These are phyloP conservation scores for Cladosporium sp. DNA, from an alignment of 2,329 filamentous ascomycete genomes.

Conservation along the genomic window DNA sequence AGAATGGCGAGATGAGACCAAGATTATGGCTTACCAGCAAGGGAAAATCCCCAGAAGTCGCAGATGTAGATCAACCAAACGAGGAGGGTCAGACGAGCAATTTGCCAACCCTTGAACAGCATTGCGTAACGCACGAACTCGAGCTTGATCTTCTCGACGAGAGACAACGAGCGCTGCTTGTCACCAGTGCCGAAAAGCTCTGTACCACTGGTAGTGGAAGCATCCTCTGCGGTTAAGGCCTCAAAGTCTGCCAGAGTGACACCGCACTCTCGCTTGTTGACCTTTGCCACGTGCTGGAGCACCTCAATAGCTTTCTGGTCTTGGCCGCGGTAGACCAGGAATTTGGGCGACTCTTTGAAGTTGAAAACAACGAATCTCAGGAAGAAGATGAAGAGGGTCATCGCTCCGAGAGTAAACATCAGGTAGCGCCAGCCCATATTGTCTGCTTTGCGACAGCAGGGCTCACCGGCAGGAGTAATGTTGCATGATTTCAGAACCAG, in stretches of 20 bases:
- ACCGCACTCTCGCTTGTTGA: slow-evolving; percentile 36
- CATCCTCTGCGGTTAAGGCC: slow-evolving; percentile 30
- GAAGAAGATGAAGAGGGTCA: slow-evolving; percentile 45
- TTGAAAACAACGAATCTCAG: slow-evolving; percentile 52
- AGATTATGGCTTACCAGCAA: slow-evolving; percentile 34
- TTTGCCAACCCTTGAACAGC: slow-evolving; percentile 40
- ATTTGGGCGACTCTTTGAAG: slow-evolving; percentile 59
- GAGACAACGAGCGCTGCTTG: slow-evolving; percentile 26
- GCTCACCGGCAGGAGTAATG: slow-evolving; percentile 22
- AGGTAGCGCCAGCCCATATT: slow-evolving; percentile 47
- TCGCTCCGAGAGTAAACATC: slow-evolving; percentile 37
- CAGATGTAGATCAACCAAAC: slow-evolving; percentile 51
- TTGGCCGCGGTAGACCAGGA: slow-evolving; percentile 49
- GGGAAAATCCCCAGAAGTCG: slow-evolving; percentile 49
- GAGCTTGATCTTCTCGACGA: slow-evolving; percentile 32
- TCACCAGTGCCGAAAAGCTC: slow-evolving; percentile 31
- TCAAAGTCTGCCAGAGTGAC: slow-evolving; percentile 36
- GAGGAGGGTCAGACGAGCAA: slow-evolving; percentile 44
- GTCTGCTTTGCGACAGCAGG: slow-evolving; percentile 35
- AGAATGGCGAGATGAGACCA: background rate
- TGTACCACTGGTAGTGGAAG: slow-evolving; percentile 22
- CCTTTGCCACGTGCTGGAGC: slow-evolving; percentile 40
- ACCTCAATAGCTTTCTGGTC: slow-evolving; percentile 50
- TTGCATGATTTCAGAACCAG: slow-evolving; percentile 45
- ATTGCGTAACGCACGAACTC: slow-evolving; percentile 43